Evolutionary conservation across 257 asterid species (phyloP), one percentile per base, ranked within the genome.

Genomic region (Fraxinus cuspidata): DNA sequence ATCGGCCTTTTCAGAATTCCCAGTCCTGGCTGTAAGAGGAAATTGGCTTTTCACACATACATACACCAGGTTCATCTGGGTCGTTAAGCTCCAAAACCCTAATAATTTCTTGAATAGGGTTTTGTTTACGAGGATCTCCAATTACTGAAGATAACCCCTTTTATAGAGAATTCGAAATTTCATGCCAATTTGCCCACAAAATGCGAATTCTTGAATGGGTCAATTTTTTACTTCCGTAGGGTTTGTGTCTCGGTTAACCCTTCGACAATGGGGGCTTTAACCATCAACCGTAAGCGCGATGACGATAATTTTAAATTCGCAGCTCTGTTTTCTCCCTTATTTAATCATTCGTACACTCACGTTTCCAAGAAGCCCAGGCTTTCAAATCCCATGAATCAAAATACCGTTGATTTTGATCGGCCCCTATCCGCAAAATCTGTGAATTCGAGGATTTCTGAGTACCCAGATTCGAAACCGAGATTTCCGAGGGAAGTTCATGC

Each of bases 401-500:
- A 12, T 18, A 68, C 87, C 74, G 76, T 74, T 60, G 74, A 31
- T 3, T 21, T 28, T 32, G 76, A 19, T 76, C 78, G 40, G n/a
- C 29, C 78, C 38, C 10, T 72, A 23, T 9, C 73, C 21, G 56
- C 81, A 0, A 81, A 72, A 23, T 85, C 86, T 53, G 21, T 79
- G 28, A 65, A 28, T 69, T 80, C 81, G 4, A 81, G 87, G 72
- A 15, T 83, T 69, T 47, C 75, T 47, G 74, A 10, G 84, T 90
- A 90, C 79, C 96, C 97, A 9, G 86, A 76, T 1, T 9, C 11
- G 28, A 85, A 78, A n/a, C 4, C 71, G 31, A 78, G 70, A 60
- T 78, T 82, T 32, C 21, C 21, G 31, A 84, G 96, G 73, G 89
- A 74, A 63, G 84, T 86, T 79, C 98, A 91, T 81, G 97, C 92